Conservation (phyloP, 768 basidiomycete species). For the Auricularia sp. region DNA sequence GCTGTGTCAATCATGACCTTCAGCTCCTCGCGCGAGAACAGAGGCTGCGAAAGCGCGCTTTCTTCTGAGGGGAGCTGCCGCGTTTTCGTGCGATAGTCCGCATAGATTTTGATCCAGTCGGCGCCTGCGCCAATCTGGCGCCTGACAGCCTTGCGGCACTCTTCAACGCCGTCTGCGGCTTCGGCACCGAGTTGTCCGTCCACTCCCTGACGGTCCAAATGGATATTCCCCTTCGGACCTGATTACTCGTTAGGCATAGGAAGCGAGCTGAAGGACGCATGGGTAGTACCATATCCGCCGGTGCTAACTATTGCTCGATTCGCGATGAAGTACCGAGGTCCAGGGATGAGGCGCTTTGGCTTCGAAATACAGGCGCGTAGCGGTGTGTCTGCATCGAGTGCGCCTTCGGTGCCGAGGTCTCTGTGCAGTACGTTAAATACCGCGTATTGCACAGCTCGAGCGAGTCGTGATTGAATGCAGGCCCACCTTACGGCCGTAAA, state of each 20-base stretch:
- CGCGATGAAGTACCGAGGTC: conserved; percentile 53
- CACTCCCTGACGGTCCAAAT: conserved; percentile 39
- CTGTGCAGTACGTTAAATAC: conserved; percentile 18
- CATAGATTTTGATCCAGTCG: conserved; percentile 56
- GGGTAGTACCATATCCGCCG: conserved; percentile 43
- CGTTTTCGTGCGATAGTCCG: neutral
- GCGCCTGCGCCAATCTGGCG: conserved; percentile 55
- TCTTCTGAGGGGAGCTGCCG: conserved; percentile 26
- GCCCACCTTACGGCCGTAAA: conserved; percentile 52
- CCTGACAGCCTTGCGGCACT: conserved; percentile 45
- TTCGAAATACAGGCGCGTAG: conserved; percentile 47
- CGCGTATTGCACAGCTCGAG: neutral
- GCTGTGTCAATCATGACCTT: conserved; percentile 41
- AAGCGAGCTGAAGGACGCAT: neutral
- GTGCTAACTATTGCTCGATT: conserved; percentile 51
- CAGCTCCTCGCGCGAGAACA: conserved; percentile 39
- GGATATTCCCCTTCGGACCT: conserved; percentile 46
- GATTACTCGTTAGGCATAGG: neutral
- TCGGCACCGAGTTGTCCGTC: conserved; percentile 51
- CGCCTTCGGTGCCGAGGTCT: conserved; percentile 62
- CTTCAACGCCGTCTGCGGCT: conserved; percentile 47
- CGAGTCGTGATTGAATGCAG: neutral
- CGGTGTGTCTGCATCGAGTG: conserved; percentile 49
- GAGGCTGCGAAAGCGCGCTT: conserved; percentile 25
- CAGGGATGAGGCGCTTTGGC: conserved; percentile 40